Base-by-base conservation (phyloP, 495 filamentous ascomycete genomes). In the Penicillium robsamsonii region DNA sequence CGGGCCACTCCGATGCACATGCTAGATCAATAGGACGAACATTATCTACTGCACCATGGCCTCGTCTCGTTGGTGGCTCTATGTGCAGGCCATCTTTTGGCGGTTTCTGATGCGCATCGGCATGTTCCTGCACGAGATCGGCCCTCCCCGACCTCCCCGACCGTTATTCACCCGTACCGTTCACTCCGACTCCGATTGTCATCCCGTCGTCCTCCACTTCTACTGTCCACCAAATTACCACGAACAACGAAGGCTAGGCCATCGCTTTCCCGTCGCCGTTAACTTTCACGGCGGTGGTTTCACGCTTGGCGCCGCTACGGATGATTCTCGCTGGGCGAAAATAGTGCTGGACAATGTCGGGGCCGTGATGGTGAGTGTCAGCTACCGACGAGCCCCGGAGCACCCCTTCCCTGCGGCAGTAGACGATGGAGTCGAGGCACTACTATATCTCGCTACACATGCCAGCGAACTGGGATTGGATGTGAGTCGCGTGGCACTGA, bases 281-380 rank as follows among this genome's bases (percentile, higher is more conserved):
- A 90, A 91, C 58, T 89, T 88, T 66, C 78, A 92, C 61, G 89
- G 89, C 17, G 89, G 89, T 31, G 89, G 89, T 2, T 93, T 92
- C 62, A 91, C 86, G 1, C 65, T 93, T 15, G 89, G 89, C 12
- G 79, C 68, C 27, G 81, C 82, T 0, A 85, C 84, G 17, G 88
- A 92, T 68, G 89, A 92, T 62, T 79, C 81, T 11, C 81, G 86
- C 46, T 93, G 89, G 81, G 84, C 84, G 3, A 71, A 77, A 4
- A 72, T 74, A 33, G 68, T 85, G 1, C 64, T 82, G n/a, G 66
- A 81, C 11, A 73, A 81, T 31, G 80, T 81, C 43, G 73, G 76
- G 22, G 87, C 87, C 31, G 85, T 92, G 15, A 71, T 89, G 13
- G 78, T 86, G 37, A 85, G 79, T 38, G 87, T 92, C 53, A 83